Base-by-base conservation (phyloP, 257 asterid genomes). In the Ophiorrhiza pumila region DNA sequence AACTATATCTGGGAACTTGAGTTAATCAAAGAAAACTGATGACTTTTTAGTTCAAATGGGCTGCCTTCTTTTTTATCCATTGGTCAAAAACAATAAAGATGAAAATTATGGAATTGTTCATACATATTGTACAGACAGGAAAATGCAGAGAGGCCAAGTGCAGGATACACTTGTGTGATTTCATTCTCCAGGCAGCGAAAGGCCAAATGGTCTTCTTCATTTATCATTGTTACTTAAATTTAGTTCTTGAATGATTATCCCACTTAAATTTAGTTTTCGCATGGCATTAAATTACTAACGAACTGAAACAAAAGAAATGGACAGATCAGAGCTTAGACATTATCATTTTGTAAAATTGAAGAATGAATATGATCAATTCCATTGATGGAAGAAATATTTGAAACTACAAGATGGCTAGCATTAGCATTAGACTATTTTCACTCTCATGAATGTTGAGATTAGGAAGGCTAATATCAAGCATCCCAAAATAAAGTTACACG, bases 371-470 rank as follows among this genome's bases (percentile, higher is more conserved):
- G 55, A 65, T n/a, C n/a, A 65, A 18, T 23, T 34, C 61, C 25
- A n/a, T 25, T 15, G 23, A 15, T 45, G 32, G 25, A 55, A 55
- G 17, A 15, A 9, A 42, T 25, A 9, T 5, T 20, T 70, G 4
- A 37, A 39, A 23, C 8, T 29, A 2, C n/a, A 17, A 25, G 35
- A 45, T 65, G 49, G 14, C 61, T 4, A 31, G n/a, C 23, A 22
- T 4, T n/a, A n/a, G n/a, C n/a, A n/a, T 66, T 32, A 82, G 42
- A 78, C 53, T n/a, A 74, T 17, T 41, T 29, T 23, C 27, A 65
- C 60, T 46, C 77, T 80, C 2, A 86, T 63, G 62, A 88, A 65
- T 86, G 89, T 84, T 2, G 88, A 89, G 59, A 85, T 34, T 43
- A 83, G 12, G 18, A 86, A 79, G 59, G 84, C 85, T 2, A 86